Base-by-base conservation (phyloP, 2,329 filamentous ascomycete genomes). In the Microdochium trichocladiopsis region DNA sequence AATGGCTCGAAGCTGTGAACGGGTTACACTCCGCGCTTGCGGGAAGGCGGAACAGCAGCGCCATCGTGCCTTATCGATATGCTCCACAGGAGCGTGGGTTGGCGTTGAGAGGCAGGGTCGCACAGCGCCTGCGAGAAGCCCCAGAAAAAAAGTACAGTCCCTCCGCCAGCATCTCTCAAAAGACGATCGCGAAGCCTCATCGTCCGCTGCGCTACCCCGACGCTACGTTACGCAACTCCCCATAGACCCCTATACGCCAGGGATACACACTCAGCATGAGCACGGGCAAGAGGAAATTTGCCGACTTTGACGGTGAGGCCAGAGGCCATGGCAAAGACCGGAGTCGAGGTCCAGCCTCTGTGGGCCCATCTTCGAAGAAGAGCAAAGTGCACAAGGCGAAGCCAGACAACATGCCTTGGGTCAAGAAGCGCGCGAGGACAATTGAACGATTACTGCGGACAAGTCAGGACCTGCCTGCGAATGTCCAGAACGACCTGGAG, bases 341-440 rank as follows among this genome's bases (percentile, higher is more conserved):
- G 36, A 43, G 43, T 25, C 54, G 51, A 51, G 56, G 58, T 22
- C 37, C 53, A n/a, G n/a, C n/a, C 47, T 50, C 28, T 28, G 33
- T 14, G 14, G 41, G 41, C 11, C 18, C 41, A 22, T 45, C 18
- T 4, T 45, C 41, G 52, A 65, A 60, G 52, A 63, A 59, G 25
- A 52, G 52, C 51, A 77, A 71, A 59, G 70, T 66, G 53, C 66
- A 69, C 60, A 71, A 72, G 55, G 66, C 70, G 11, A 76, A 71
- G 56, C 70, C 75, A 28, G 73, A 73, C 49, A 75, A 69, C 52
- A 68, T 83, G 48, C 81, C 81, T 63, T 80, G 80, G 61, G 75
- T 88, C 50, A 91, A 88, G 71, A 88, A 88, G 68, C 80, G 86
- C 47, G 83, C 83, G 53, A 79, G 89, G 51, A 83, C 84, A 50